Base-by-base conservation (phyloP, 306 rosid species). In the Echinosophora koreensis region DNA sequence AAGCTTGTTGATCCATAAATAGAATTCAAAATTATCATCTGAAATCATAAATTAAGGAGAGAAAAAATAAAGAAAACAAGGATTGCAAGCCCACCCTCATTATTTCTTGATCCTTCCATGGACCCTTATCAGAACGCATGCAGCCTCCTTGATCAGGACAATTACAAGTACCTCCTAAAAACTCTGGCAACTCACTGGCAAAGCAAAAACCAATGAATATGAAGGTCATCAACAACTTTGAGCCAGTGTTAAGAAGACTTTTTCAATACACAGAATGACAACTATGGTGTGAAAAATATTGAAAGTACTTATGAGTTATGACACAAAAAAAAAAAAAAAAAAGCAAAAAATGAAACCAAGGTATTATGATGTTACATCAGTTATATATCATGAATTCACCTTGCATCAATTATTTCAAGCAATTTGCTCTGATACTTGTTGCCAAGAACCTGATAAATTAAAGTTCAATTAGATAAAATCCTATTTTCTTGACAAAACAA, bases 61-160 rank as follows among this genome's bases (percentile, higher is more conserved):
- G 42, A 52, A 17, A 49, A n/a, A 5, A 55, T 37, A 39, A 14
- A 2, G 49, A 11, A 62, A 56, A 64, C 11, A 46, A 8, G 49
- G 67, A 57, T 18, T 64, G 74, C 14, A 69, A 38, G 28, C 15
- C 30, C 60, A 89, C 98, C 88, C 66, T 87, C 39, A 90, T 14
- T 47, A 94, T 84, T 41, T 85, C 88, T 13, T 64, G 66, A 71
- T 94, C 91, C 81, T 92, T 94, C 98, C 98, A 94, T 34, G 98
- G 97, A 61, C 97, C 98, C 84, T 89, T 94, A 62, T 94, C 97
- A 69, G 98, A 90, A 78, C 83, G 90, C 97, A 92, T 84, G 84
- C 98, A 94, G 15, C 97, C 98, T 73, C 98, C 97, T 54, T 92
- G 86, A 77, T 90, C 91, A 65, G 98, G 84, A 73, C 98, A 94